Base-by-base conservation (phyloP, 2,329 filamentous ascomycete species). In the Phoma sp. region DNA sequence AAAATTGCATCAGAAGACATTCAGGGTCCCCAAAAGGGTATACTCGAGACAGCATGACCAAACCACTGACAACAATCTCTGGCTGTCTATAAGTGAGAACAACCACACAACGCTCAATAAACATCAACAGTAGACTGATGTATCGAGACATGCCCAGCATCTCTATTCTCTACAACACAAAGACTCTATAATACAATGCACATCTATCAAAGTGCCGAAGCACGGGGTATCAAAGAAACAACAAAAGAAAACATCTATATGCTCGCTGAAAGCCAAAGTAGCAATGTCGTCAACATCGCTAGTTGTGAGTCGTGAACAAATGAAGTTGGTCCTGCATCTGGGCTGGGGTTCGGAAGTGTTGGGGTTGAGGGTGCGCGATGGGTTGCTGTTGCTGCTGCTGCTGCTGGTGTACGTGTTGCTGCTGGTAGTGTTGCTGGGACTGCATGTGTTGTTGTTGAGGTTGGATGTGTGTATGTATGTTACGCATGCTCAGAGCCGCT, bases 281-380 rank as follows among this genome's bases (percentile, higher is more conserved):
- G 48, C 35, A 43, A 47, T 27, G 43, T 48, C 43, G 35, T 54
- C 33, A 54, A 55, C 57, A 63, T 38, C 43, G 58, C 41, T 67
- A 43, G 31, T 40, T 43, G 33, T 47, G 63, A 36, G 60, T 63
- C 44, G 64, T 54, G 45, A 64, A 69, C 54, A 65, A 51, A n/a
- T 66, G 64, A 25, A 65, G 43, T 22, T 68, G 65, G 19, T 67
- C 64, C 47, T 66, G 61, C 58, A 66, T 64, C 31, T 65, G 61
- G 9, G 57, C 53, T n/a, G 58, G 38, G 35, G 58, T 58, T 29
- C 59, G 61, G 39, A 60, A 69, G 29, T 62, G 53, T 33, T 63
- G 63, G 15, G 53, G 56, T 35, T 52, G 58, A 3, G 61, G 55
- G 15, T 64, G 64, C 6, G 59, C 51, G 46, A 68, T 62, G 22